phyloP scores from a whole-genome alignment of 345 rosid species.

The Erucastrum elatum region DNA sequence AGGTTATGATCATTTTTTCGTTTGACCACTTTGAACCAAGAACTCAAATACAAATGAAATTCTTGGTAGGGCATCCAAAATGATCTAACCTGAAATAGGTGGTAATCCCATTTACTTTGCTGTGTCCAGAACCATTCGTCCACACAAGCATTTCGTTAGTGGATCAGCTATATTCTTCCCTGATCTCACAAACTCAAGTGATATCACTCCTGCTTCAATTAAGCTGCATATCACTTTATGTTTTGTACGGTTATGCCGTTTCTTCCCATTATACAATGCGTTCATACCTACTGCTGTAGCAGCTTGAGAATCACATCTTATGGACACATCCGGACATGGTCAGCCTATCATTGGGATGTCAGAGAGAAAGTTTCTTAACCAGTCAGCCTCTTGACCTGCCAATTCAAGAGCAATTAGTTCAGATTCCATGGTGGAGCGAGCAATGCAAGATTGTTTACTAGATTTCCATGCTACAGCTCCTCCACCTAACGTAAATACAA shows the following conservation, averaged over 20 bases:
- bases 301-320: not conserved
- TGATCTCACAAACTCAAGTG: not conserved
- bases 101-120: not conserved
- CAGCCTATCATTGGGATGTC: not conserved
- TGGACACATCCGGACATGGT: not conserved
- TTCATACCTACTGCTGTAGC: not conserved
- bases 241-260: not conserved
- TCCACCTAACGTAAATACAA: not conserved
- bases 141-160: not conserved
- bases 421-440: not conserved
- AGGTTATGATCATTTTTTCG: not conserved
- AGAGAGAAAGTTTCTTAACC: not conserved
- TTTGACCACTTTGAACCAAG: not conserved
- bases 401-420: not conserved
- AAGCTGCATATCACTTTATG: not conserved
- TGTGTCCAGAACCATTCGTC: not conserved
- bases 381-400: not conserved
- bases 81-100: not conserved
- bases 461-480: not conserved
- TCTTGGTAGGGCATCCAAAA: not conserved
- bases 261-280: not conserved
- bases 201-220: not conserved
- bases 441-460: not conserved
- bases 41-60: not conserved
- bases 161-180: not conserved